Base-by-base conservation (phyloP, 768 basidiomycete species). In the Termitomyces sp. region DNA sequence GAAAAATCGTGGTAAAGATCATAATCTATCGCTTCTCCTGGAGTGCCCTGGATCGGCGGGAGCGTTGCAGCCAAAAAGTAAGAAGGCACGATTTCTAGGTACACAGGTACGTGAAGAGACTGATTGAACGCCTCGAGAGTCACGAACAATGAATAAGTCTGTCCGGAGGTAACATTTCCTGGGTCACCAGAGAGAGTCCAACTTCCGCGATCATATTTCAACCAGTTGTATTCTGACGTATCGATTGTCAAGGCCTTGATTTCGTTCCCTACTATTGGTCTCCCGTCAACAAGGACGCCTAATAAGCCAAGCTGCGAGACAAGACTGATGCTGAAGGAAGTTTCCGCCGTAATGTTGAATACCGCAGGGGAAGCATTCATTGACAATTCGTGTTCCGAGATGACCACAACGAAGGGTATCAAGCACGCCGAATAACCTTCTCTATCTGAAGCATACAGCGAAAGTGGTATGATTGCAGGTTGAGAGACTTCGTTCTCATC, bases 301-400 rank as follows among this genome's bases (percentile, higher is more conserved):
- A 75, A 70, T 57, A 85, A 86, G 69, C 92, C 86, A 37, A 72
- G 75, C 60, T 79, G 68, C 16, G 85, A 83, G 55, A 73, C 63
- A 51, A 86, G 71, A 44, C 71, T 75, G 60, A 90, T 58, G 59
- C 78, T 73, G 76, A 87, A 82, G 38, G 77, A 63, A 5, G 76
- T 75, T 11, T 75, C 78, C 3, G 78, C 75, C 0, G 92, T 92
- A 38, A 90, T 69, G 62, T 95, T 94, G 69, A 92, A 78, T 7
- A 82, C 82, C 11, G 85, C 82, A 17, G 90, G 77, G 38, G 80
- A 67, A 12, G 70, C 67, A 7, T 74, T 62, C 44, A 77, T 62
- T 44, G 83, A 83, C 56, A 95, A 72, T 55, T 93, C 87, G 66
- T 92, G 85, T 19, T 75, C 68, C 2, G 90, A 83, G 34, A 93